Conservation (phyloP, 495 filamentous ascomycete species). For the Penicillium canescens region DNA sequence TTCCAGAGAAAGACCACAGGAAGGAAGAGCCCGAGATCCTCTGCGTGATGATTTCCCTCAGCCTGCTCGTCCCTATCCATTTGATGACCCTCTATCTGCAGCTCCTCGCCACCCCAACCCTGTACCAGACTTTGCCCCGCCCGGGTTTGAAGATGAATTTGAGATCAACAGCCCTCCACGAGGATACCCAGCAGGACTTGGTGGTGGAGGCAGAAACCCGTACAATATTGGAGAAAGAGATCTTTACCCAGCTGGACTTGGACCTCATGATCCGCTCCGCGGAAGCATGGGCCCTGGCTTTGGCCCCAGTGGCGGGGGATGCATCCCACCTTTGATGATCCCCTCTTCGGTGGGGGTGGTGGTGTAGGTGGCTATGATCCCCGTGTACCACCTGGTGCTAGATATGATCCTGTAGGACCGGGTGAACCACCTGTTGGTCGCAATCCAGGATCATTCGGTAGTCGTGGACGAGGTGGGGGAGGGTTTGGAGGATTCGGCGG, state of each 20-base stretch:
- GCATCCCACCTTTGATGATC: constrained; percentile 95
- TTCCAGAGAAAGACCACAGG: constrained; percentile 28
- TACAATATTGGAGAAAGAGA: constrained; percentile 79
- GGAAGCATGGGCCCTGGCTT: constrained; percentile 59
- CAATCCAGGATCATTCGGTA: constrained; percentile 43
- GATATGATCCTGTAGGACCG: constrained; percentile 84
- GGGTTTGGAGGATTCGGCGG: constrained; percentile 59
- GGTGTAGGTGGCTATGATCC: constrained; percentile 44
- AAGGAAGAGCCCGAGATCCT: constrained; percentile 45
- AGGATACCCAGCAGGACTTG: constrained; percentile 41
- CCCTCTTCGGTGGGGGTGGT: constrained; percentile 70
- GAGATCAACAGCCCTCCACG: constrained; percentile 73
- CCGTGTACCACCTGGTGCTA: constrained; percentile 55
- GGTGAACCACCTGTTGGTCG: constrained; percentile 56
- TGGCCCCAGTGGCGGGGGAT: constrained; percentile 70
- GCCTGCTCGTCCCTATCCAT: constrained; percentile 65
- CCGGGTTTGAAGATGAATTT: constrained; percentile 92
- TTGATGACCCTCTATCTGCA: constrained; percentile 65
- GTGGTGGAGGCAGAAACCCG: constrained; percentile 50
- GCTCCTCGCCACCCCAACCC: constrained; percentile 67
- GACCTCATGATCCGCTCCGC: constrained; percentile 78
- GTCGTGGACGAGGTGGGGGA: constrained; percentile 36
- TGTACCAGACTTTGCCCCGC: constrained; percentile 70
- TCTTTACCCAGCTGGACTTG: constrained; percentile 83
- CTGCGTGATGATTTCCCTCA: constrained; percentile 54